These are phyloP conservation scores for Trametes versicolor DNA, from an alignment of 1,284 basidiomycete genomes.

Conservation along the genomic window DNA sequence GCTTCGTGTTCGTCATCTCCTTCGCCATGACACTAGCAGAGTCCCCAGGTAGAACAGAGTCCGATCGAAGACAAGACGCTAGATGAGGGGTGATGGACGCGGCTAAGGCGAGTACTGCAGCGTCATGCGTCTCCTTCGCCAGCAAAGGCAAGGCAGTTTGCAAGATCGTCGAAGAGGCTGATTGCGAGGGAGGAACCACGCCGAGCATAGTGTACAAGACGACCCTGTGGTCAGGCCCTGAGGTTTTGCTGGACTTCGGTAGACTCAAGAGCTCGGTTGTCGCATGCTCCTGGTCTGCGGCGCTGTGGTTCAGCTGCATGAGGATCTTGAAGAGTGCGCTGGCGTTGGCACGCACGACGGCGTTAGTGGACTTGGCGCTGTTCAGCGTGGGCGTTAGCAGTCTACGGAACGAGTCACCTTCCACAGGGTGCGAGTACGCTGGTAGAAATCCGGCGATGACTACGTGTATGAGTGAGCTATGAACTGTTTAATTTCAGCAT, in stretches of 20 bases:
- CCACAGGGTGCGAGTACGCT: conserved; percentile 65
- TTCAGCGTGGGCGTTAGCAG: conserved; percentile 74
- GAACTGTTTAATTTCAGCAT: neutral
- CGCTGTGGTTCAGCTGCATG: conserved; percentile 46
- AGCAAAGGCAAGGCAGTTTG: conserved; percentile 68
- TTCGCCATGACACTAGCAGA: conserved; percentile 63
- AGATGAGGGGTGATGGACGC: conserved; percentile 70
- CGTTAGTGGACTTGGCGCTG: conserved; percentile 82
- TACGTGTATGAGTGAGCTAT: conserved; percentile 37
- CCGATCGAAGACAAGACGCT: conserved; percentile 56
- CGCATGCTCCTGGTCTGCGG: conserved; percentile 53
- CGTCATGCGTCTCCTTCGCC: conserved; percentile 83
- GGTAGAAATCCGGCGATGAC: conserved; percentile 66
- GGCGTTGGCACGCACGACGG: conserved; percentile 67
- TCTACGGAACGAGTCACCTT: conserved; percentile 64
- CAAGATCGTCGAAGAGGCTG: conserved; percentile 63
- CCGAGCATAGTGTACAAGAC: conserved; percentile 83
- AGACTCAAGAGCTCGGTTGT: conserved; percentile 75
- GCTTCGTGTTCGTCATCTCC: conserved; percentile 68
- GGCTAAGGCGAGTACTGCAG: conserved; percentile 64
- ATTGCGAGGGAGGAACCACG: conserved; percentile 58
- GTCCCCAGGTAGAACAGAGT: conserved; percentile 54
- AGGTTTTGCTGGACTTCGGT: conserved; percentile 85
- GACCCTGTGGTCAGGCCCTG: conserved; percentile 87
- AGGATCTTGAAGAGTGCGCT: conserved; percentile 71